Evolutionary conservation across 2,329 filamentous ascomycete genomes (phyloP), one percentile per base, ranked within the genome.

Genomic region (Balansia obtecta): DNA sequence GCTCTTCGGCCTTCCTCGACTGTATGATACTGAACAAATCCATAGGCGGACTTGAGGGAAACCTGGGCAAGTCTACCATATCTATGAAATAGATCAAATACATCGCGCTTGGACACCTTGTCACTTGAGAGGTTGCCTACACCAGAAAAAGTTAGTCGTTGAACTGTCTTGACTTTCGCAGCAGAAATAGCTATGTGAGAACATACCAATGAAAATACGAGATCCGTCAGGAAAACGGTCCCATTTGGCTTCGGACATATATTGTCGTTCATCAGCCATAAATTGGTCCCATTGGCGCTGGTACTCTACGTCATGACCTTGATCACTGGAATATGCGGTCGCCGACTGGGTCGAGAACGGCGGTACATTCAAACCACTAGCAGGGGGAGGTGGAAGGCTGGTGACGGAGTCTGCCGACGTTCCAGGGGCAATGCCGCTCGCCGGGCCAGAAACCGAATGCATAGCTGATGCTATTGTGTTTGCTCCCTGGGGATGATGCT

Each of bases 1-100:
- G 91, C 91, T 44, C 75, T 74, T 51, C 78, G 74, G 56, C 89
- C 95, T 61, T 91, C 84, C 2, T 77, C 74, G 4, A 82, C 71
- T 32, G 88, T 83, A 56, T 95, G 77, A 57, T 94, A 98, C 64
- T 97, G 93, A 37, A 97, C 89, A 63, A 97, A 98, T 1, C 93
- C 93, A 67, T 95, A 97, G 1, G 90, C 90, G 57, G 93, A 89
- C 67, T 97, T 97, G 59, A 97, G 88, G 1, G 89, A 95, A 53
- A 97, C 93, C 64, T 98, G 93, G 2, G 90, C 91, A 45, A 98
- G 73, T 54, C 83, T 84, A 49, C 93, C 93, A 63, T 88, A 90
- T 51, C 76, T 78, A 62, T 89, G 82, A 63, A 98, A 97, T 16
- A 91, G 76, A 62, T 95, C 85, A 68, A 95, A 97, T 9, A 97